phyloP scores from a whole-genome alignment of 805 yeast genomes.

The Wickerhamomyces subpelliculosus region DNA sequence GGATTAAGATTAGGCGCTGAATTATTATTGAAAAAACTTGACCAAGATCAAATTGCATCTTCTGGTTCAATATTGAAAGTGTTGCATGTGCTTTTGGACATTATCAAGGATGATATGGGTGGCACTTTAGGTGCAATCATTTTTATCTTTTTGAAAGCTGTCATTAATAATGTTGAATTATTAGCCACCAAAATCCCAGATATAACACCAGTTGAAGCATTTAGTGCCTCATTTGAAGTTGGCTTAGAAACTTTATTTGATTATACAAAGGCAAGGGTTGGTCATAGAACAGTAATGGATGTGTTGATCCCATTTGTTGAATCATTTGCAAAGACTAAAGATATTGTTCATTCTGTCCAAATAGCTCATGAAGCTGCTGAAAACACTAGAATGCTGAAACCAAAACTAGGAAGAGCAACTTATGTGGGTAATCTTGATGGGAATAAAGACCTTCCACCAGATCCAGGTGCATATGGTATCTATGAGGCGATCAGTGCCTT shows the following conservation, averaged over 20 bases:
- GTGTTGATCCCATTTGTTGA: not conserved
- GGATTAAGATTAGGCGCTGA: not conserved
- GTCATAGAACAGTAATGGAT: constrained; percentile 1
- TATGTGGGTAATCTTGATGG: not conserved
- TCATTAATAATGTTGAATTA: not conserved
- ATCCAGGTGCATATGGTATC: not conserved
- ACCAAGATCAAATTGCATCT: not conserved
- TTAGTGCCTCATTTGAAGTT: not conserved
- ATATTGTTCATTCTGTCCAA: not conserved
- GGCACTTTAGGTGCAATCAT: constrained; percentile 1
- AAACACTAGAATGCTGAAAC: not conserved
- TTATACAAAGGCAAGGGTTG: not conserved
- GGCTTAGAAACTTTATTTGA: not conserved
- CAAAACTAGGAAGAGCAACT: not conserved
- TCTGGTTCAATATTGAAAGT: not conserved
- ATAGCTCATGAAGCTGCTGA: not conserved
- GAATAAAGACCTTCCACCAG: not conserved
- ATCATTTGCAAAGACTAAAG: not conserved
- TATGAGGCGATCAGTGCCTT: not conserved
- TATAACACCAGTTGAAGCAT: not conserved
- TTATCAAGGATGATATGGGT: constrained; percentile 1
- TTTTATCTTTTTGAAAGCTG: not conserved
- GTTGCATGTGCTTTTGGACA: not conserved
- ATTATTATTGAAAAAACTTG: not conserved
- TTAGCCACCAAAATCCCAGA: not conserved